phyloP scores from a whole-genome alignment of 1,139 yeast genomes.

The Kluyveromyces marxianus region DNA sequence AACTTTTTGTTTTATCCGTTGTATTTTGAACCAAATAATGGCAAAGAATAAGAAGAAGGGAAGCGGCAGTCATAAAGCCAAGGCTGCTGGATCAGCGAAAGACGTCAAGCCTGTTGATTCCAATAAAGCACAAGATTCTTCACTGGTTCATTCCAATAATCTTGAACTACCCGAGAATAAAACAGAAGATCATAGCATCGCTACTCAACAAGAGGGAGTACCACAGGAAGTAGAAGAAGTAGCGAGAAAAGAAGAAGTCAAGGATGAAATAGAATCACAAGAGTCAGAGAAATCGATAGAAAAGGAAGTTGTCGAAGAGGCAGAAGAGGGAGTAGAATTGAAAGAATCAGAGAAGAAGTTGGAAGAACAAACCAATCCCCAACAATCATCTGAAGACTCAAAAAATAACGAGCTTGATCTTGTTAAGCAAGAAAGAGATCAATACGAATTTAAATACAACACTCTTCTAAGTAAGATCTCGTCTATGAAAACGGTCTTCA shows the following conservation, averaged over 20 bases:
- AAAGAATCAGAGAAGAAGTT: no score
- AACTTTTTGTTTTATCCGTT: no score
- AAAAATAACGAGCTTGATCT: slow-evolving; percentile 9
- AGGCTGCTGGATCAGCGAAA: slow-evolving; percentile 1
- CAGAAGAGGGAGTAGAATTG: no score
- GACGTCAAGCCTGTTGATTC: not conserved
- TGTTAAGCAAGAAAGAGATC: slow-evolving; percentile 52
- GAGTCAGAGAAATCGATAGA: slow-evolving; percentile 5
- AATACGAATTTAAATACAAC: slow-evolving; percentile 65
- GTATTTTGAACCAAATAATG: slow-evolving; percentile 12
- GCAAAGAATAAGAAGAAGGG: slow-evolving; percentile 28
- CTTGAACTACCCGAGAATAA: not conserved
- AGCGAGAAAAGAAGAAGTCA: slow-evolving; percentile 7
- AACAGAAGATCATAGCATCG: not conserved
- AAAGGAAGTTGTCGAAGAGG: not conserved
- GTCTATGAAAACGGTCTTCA: slow-evolving; percentile 70
- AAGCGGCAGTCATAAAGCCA: slow-evolving; percentile 10
- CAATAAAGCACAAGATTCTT: not conserved
- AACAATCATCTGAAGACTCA: slow-evolving; percentile 5
- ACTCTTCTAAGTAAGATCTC: slow-evolving; percentile 66
- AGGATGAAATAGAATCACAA: slow-evolving; percentile 6
- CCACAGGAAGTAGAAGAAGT: slow-evolving; percentile 11
- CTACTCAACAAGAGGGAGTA: no score
- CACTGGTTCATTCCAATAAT: not conserved
- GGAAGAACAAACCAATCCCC: not conserved